These are phyloP conservation scores for Fusarium camptoceras DNA, from an alignment of 2,329 filamentous ascomycete genomes.

Conservation along the genomic window DNA sequence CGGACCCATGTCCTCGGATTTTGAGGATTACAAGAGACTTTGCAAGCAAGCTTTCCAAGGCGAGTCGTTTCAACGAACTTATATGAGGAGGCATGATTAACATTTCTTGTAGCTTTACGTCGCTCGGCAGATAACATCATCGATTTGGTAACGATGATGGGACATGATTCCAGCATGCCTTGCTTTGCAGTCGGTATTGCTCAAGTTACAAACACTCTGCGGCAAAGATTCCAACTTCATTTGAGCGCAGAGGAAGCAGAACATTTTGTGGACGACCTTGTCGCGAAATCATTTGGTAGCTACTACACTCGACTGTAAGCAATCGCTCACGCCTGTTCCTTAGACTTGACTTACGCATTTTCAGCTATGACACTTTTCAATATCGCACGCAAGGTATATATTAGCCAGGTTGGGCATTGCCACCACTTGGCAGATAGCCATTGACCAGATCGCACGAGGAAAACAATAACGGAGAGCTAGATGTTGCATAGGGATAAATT, in stretches of 20 bases:
- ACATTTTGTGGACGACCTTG: slow-evolving; percentile 82
- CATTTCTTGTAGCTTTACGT: slow-evolving; percentile 67
- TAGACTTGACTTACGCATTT: slow-evolving; percentile 11
- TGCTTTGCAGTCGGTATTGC: slow-evolving; percentile 81
- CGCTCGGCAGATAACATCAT: slow-evolving; percentile 84
- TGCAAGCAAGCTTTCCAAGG: slow-evolving; percentile 89
- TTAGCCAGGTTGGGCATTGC: slow-evolving; percentile 55
- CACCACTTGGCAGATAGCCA: slow-evolving; percentile 11
- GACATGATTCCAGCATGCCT: slow-evolving; percentile 84
- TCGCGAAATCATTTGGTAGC: slow-evolving; percentile 84
- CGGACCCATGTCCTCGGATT: slow-evolving; percentile 76
- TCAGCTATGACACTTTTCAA: slow-evolving; percentile 87
- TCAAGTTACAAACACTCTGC: slow-evolving; percentile 75
- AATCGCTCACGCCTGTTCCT: background rate
- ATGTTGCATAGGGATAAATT: slow-evolving; percentile 38
- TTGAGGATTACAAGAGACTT: slow-evolving; percentile 79
- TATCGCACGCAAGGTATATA: slow-evolving; percentile 91
- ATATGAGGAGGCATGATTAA: slow-evolving; percentile 15
- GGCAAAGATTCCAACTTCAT: slow-evolving; percentile 83
- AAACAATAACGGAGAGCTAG: slow-evolving; percentile 17
- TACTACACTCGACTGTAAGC: slow-evolving; percentile 87
- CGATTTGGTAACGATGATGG: slow-evolving; percentile 87
- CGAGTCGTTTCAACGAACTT: slow-evolving; percentile 50
- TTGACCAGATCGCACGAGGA: slow-evolving; percentile 9
- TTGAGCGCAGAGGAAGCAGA: slow-evolving; percentile 85